Evolutionary conservation across 495 filamentous ascomycete species (phyloP).

Genomic region (Podospora didyma): DNA sequence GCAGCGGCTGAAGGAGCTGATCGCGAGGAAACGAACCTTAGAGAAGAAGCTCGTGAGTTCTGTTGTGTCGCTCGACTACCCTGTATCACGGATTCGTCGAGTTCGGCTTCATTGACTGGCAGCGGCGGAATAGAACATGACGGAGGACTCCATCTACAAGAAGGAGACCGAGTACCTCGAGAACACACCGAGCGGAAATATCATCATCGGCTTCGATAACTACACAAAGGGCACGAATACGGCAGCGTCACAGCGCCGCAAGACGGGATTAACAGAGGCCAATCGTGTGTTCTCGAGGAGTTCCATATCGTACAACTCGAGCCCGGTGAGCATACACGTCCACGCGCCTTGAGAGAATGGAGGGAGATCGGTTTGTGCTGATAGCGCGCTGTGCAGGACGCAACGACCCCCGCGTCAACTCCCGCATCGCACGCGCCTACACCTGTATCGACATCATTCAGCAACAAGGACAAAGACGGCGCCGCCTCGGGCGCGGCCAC

Average conservation of each 20-base stretch:
- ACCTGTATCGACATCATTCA: constrained; percentile 43
- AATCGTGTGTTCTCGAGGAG: constrained; percentile 57
- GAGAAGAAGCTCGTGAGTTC: constrained; percentile 43
- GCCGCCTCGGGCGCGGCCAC: constrained; percentile 41
- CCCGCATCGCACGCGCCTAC: constrained; percentile 44
- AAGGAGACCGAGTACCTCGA: constrained; percentile 87
- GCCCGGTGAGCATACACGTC: constrained; percentile 31
- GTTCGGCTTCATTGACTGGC: neutral
- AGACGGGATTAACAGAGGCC: constrained; percentile 45
- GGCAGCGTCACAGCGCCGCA: constrained; percentile 44
- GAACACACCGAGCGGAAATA: constrained; percentile 86
- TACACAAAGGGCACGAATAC: constrained; percentile 79
- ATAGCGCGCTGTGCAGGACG: constrained; percentile 23
- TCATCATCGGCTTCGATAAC: constrained; percentile 94
- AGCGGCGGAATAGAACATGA: constrained; percentile 20
- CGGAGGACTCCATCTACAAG: constrained; percentile 79
- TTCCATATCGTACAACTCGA: constrained; percentile 52
- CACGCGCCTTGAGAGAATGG: neutral
- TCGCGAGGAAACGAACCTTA: constrained; percentile 37
- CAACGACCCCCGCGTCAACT: constrained; percentile 35
- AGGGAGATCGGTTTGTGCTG: neutral
- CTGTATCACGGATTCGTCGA: neutral
- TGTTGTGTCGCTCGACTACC: neutral
- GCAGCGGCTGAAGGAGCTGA: constrained; percentile 45
- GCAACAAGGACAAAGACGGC: constrained; percentile 17